Percentiles rank a stretch among this genome's conserved stretches.
phyloP scores from a whole-genome alignment of 2,329 filamentous ascomycete genomes.

The Ophiocordyceps sinensis region DNA sequence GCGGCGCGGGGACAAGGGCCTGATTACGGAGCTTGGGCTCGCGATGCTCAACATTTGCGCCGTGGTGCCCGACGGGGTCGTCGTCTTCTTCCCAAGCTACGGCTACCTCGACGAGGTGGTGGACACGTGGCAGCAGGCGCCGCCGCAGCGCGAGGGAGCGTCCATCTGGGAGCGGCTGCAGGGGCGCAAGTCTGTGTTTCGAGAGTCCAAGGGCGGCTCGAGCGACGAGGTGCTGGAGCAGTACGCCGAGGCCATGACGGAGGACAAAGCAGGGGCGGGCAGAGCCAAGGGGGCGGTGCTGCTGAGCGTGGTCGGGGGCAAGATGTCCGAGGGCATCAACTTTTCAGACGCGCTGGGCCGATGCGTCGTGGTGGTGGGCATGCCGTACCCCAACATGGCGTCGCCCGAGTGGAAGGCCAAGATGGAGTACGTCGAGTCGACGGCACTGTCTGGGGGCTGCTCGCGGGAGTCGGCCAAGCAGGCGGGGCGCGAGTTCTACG shows the following conservation, averaged over 20 bases:
- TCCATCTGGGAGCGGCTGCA: constrained; percentile 45
- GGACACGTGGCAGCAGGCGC: constrained; percentile 37
- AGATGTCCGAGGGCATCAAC: constrained; percentile 95
- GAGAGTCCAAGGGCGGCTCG: constrained; percentile 36
- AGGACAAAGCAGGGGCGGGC: neutral
- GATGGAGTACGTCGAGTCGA: constrained; percentile 68
- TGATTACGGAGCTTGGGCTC: constrained; percentile 61
- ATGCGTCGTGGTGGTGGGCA: constrained; percentile 77
- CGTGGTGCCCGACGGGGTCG: constrained; percentile 72
- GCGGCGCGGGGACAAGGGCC: constrained; percentile 51
- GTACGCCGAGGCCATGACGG: constrained; percentile 55
- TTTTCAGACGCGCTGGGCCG: constrained; percentile 85
- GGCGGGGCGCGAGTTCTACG: constrained; percentile 66
- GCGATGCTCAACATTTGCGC: constrained; percentile 58
- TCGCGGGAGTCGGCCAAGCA: constrained; percentile 25
- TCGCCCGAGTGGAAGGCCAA: constrained; percentile 89
- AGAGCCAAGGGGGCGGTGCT: constrained; percentile 52
- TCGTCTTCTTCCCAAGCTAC: constrained; percentile 94
- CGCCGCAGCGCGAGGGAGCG: constrained; percentile 11
- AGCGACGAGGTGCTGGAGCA: constrained; percentile 58
- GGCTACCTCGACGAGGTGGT: constrained; percentile 70
- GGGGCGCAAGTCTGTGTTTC: constrained; percentile 47
- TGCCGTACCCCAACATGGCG: constrained; percentile 84
- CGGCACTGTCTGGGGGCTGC: constrained; percentile 19
- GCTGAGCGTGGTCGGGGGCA: constrained; percentile 83